Evolutionary conservation across 345 rosid genomes (phyloP).

Genomic region (Melaleuca quinquenervia): DNA sequence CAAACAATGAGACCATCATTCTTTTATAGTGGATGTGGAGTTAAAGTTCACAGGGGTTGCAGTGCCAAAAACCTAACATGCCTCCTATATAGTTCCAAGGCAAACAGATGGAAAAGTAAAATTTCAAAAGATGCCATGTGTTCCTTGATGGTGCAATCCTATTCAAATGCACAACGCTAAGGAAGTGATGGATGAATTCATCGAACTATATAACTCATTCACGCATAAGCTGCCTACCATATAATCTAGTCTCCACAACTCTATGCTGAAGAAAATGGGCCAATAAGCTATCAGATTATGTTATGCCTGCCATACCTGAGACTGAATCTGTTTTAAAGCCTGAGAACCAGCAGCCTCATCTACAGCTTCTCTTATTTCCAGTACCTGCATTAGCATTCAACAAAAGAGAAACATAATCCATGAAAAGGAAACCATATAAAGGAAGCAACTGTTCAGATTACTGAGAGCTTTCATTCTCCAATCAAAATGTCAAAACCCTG

Average conservation of each 20-base stretch:
- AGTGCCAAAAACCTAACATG: not conserved
- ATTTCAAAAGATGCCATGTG: not conserved
- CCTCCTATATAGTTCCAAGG: not conserved
- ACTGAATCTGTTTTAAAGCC: slow-evolving; percentile 42
- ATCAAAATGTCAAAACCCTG: not conserved
- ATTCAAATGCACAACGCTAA: not conserved
- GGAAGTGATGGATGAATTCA: not conserved
- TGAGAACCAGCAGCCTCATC: slow-evolving; percentile 60
- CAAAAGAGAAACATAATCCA: not conserved
- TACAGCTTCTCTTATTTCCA: slow-evolving; percentile 90
- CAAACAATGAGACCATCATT: not conserved
- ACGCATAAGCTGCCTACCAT: not conserved
- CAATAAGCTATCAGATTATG: not conserved
- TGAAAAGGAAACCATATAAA: not conserved
- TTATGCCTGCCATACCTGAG: slow-evolving; percentile 33
- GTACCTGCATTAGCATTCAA: slow-evolving; percentile 35
- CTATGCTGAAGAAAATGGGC: not conserved
- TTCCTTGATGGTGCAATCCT: not conserved
- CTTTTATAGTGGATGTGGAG: not conserved
- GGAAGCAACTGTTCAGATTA: not conserved
- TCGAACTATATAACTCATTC: not conserved
- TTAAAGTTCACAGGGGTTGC: not conserved
- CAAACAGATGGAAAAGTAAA: not conserved
- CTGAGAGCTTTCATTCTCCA: not conserved
- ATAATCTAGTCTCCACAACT: not conserved